phyloP scores from a whole-genome alignment of 345 rosid genomes.

The Camelina hispida region DNA sequence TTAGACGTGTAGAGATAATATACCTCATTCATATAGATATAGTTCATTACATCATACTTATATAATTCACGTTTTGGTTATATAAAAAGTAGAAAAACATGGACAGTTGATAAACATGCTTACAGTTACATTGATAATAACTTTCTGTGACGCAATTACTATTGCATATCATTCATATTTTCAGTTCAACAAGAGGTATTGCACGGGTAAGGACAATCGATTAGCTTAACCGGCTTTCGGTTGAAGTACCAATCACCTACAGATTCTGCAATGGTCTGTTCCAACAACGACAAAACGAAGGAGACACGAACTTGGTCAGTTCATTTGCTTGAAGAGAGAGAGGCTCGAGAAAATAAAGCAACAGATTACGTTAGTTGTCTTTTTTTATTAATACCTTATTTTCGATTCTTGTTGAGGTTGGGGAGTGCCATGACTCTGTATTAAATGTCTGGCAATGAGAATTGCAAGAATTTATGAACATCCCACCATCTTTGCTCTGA shows the following conservation, averaged over 20 bases:
- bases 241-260: conserved; percentile 90
- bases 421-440: conserved; percentile 73
- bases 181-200: conserved; percentile 65
- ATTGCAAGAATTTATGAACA: conserved; percentile 84
- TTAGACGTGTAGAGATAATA: not conserved
- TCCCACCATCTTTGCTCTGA: conserved; percentile 53
- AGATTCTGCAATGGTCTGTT: conserved; percentile 81
- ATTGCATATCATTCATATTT: not conserved
- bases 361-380: not conserved
- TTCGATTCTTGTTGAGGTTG: conserved; percentile 62
- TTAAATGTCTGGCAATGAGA: conserved; percentile 70
- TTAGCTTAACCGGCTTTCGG: conserved; percentile 59
- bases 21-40: not conserved
- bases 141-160: not conserved
- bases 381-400: conserved; percentile 53
- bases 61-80: not conserved
- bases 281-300: conserved; percentile 7
- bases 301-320: conserved; percentile 1
- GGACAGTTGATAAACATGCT: not conserved
- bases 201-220: conserved; percentile 90
- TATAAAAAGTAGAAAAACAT: not conserved
- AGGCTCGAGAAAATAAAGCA: conserved; percentile 11
- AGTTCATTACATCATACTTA: not conserved
- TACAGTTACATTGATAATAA: not conserved
- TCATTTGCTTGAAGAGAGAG: not conserved